These are phyloP conservation scores for Paraphoma sp. DNA, from an alignment of 2,329 filamentous ascomycete genomes.

Conservation along the genomic window DNA sequence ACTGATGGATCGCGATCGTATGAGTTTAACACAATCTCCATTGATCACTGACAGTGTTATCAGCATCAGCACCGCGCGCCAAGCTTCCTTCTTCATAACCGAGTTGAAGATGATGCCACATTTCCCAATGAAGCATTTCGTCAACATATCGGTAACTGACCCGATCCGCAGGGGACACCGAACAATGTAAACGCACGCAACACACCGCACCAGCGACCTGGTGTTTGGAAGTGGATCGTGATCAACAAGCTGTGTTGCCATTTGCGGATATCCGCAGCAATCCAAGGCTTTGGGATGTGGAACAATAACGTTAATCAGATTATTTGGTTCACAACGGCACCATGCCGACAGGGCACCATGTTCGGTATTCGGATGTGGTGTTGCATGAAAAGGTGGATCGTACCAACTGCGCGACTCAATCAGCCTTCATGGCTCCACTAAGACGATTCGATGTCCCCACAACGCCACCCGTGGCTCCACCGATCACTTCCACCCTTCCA, in stretches of 20 bases:
- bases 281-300: too few species aligned
- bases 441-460: background rate
- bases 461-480: background rate
- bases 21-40: background rate
- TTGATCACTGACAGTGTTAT: background rate
- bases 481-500: background rate
- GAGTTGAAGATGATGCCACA: background rate
- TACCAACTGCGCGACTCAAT: background rate
- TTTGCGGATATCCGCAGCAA: background rate
- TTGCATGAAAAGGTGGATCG: background rate
- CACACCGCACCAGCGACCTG: slow-evolving; percentile 9
- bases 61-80: background rate
- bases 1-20: background rate
- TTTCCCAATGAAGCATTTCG: too few species aligned
- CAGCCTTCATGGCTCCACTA: background rate
- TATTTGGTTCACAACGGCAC: too few species aligned
- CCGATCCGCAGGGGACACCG: background rate
- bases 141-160: too few species aligned
- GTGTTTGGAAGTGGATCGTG: slow-evolving; percentile 6
- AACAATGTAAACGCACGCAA: background rate
- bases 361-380: background rate
- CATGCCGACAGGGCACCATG: background rate
- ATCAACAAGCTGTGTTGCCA: background rate
- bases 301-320: too few species aligned
- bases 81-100: background rate